Evolutionary conservation across 345 rosid species (phyloP).

Genomic region (Syzygium jambos): DNA sequence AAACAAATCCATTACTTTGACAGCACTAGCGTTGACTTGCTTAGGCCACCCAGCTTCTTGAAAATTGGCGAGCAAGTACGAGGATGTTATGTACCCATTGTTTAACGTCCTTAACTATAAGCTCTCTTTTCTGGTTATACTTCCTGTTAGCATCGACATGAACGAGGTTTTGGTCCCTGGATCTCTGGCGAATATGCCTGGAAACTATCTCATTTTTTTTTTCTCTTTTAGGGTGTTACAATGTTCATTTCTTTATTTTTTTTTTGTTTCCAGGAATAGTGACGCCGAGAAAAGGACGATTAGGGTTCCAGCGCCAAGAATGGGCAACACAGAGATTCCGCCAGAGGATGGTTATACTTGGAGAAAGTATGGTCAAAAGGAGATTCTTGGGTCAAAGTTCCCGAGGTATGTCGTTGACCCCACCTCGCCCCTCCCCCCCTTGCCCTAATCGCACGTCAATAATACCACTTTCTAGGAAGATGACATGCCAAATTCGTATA

Average conservation of each 20-base stretch:
- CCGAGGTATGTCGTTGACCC: slow-evolving; percentile 49
- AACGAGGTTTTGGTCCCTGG: neutral
- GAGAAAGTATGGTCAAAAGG: slow-evolving; percentile 92
- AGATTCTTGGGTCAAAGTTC: slow-evolving; percentile 53
- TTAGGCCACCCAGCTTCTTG: neutral
- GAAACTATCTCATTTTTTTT: neutral
- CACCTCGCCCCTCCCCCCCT: neutral
- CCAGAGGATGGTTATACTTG: slow-evolving; percentile 81
- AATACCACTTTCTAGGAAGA: neutral
- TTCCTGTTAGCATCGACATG: neutral
- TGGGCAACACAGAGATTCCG: slow-evolving; percentile 61
- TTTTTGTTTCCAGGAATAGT: slow-evolving; percentile 19
- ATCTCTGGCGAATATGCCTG: neutral
- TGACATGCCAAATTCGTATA: neutral
- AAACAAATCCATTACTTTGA: neutral
- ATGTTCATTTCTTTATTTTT: neutral
- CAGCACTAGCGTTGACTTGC: neutral
- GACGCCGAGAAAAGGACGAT: slow-evolving; percentile 20
- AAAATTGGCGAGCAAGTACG: neutral
- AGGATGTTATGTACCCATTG: neutral
- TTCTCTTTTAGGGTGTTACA: neutral
- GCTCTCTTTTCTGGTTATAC: neutral
- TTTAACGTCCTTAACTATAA: neutral
- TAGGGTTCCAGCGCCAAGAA: slow-evolving; percentile 41
- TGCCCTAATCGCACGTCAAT: neutral